Conservation (phyloP, 106 monocot genomes). For the Xerophyta viscosa region DNA sequence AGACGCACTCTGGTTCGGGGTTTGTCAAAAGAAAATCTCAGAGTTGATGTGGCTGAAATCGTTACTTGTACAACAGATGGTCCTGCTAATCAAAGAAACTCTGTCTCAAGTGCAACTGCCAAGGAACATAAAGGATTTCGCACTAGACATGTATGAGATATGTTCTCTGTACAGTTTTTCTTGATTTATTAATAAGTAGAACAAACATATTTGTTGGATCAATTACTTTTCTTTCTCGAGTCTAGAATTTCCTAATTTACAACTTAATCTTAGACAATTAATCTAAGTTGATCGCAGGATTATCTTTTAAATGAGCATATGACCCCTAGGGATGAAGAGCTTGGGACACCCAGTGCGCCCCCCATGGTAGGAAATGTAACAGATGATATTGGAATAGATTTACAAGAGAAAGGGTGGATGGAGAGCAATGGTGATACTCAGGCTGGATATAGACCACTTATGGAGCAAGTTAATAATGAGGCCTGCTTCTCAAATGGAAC, state of each 20-base stretch:
- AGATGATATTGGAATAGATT: constrained; percentile 20
- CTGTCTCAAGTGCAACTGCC: not conserved
- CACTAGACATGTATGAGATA: constrained; percentile 12
- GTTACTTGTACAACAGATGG: not conserved
- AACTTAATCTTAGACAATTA: too few species aligned
- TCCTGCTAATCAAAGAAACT: not conserved
- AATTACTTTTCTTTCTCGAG: too few species aligned
- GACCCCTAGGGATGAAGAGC: constrained; percentile 21
- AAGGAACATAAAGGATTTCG: constrained; percentile 8
- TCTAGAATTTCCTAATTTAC: too few species aligned
- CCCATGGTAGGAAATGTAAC: constrained; percentile 49
- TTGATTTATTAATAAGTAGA: too few species aligned
- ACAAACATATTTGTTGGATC: too few species aligned
- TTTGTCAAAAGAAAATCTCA: constrained; percentile 58
- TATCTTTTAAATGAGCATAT: constrained; percentile 15
- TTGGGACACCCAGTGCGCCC: constrained; percentile 85
- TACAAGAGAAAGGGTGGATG: constrained; percentile 14
- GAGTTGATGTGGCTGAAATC: constrained; percentile 30
- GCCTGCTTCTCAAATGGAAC: constrained; percentile 8
- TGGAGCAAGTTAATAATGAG: not conserved
- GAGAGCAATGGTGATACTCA: not conserved
- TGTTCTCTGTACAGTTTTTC: not conserved
- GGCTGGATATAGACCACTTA: not conserved
- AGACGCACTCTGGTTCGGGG: constrained; percentile 38
- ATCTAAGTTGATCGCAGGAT: constrained; percentile 29